Percentiles rank a stretch among this genome's conserved stretches.
These are phyloP conservation scores for Salix udensis DNA, from an alignment of 345 rosid genomes.

Conservation along the genomic window DNA sequence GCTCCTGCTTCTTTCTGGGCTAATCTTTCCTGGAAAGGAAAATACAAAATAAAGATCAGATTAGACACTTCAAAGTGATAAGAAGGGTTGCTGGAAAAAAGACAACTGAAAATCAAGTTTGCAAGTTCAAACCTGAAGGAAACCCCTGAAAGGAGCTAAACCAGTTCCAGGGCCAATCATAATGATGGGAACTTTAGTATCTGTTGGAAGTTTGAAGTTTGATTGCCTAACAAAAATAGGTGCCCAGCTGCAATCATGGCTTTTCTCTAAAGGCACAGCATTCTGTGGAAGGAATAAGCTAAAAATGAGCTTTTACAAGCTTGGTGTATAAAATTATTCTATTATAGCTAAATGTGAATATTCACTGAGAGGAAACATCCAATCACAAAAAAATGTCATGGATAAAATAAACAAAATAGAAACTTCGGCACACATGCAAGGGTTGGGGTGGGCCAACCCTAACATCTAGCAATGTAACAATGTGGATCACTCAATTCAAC, in stretches of 20 bases:
- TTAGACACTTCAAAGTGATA: neutral
- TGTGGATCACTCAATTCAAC: neutral
- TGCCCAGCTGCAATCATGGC: constrained; percentile 69
- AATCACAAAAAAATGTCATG: neutral
- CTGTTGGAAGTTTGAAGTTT: constrained; percentile 82
- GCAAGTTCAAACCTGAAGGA: constrained; percentile 61
- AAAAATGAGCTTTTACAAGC: too few species aligned
- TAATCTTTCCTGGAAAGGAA: constrained; percentile 61
- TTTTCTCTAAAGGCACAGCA: constrained; percentile 63
- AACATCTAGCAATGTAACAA: neutral
- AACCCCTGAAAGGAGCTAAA: constrained; percentile 97
- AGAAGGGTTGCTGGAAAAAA: neutral
- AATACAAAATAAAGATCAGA: neutral
- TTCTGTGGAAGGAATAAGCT: constrained; percentile 35
- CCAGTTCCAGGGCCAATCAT: constrained; percentile 99
- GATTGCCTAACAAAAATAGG: constrained; percentile 88
- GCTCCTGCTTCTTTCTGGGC: constrained; percentile 68
- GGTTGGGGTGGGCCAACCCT: neutral
- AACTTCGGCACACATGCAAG: neutral
- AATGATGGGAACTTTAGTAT: constrained; percentile 69
- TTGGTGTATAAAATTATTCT: neutral
- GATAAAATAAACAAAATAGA: neutral
- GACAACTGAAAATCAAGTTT: neutral
- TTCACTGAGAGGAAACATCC: neutral
- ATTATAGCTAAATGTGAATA: neutral